Evolutionary conservation across 768 basidiomycete species (phyloP), one percentile per base, ranked within the genome.

Genomic region (Lactifluus pinguis): DNA sequence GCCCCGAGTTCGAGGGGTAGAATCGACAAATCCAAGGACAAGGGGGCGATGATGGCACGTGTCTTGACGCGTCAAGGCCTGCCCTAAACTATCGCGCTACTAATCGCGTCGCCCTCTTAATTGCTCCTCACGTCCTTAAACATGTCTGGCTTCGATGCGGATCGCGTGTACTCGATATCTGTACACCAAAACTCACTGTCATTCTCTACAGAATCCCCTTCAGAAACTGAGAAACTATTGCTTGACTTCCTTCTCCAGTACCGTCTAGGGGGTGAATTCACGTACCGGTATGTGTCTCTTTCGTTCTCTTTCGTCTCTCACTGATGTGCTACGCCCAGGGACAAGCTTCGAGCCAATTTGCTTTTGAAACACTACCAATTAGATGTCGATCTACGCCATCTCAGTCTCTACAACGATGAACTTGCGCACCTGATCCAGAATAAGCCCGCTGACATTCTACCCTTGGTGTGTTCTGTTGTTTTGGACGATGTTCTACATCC

Each of bases 351-450:
- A 19, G 91, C 85, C 49, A 95, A 94, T 70, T 74, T 98, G 38
- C 81, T 98, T 14, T 72, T 95, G 64, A 94, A 94, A 70, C 91
- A 95, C 63, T 84, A 80, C 62, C 78, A 79, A 19, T 73, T 85
- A 41, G 82, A 84, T 60, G 79, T 85, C 14, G 82, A 84, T 66
- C 71, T 85, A 60, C 69, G 75, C 15, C 75, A 77, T 65, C 60
- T 77, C 7, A 69, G 72, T 8, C 75, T 94, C 32, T 98, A 87
- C 77, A 94, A 97, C 67, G 95, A 98, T 68, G 93, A 95, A 69
- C 79, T 99, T 39, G 94, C 92, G 2, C 91, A 95, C 71, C 83
- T 84, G 21, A 85, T 98, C 57, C 92, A 97, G 72, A 89, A 92
- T 65, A 78, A 80, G 67, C 97, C 97, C 17, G 85, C 87, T 6